These are phyloP conservation scores for Puya raimondii DNA, from an alignment of 176 grass and related monocot species.

Conservation along the genomic window DNA sequence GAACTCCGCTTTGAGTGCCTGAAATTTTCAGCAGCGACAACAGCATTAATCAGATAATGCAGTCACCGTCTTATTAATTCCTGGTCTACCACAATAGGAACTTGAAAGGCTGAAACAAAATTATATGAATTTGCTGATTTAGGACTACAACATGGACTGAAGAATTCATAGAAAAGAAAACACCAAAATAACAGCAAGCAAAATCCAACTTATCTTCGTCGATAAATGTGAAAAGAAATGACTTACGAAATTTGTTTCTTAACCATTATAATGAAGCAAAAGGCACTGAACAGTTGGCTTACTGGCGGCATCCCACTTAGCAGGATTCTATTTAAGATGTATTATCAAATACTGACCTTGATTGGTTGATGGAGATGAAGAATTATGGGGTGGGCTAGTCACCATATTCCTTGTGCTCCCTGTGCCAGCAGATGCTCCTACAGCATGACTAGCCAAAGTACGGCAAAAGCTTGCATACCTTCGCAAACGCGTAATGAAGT, in stretches of 20 bases:
- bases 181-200: not conserved
- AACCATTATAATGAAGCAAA: not conserved
- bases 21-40: conserved; percentile 18
- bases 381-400: conserved; percentile 80
- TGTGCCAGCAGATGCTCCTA: conserved; percentile 84
- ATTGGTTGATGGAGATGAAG: conserved; percentile 63
- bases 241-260: not conserved
- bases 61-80: not conserved
- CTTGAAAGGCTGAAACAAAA: too few species aligned
- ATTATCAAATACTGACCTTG: conserved; percentile 41
- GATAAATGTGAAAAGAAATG: not conserved
- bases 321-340: not conserved
- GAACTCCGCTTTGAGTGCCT: conserved; percentile 72
- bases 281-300: not conserved
- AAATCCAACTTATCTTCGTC: too few species aligned
- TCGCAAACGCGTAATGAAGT: conserved; percentile 92
- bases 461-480: conserved; percentile 99
- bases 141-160: too few species aligned
- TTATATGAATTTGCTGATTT: too few species aligned
- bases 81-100: not conserved
- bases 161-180: not conserved
- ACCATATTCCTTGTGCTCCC: conserved; percentile 69
- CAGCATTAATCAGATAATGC: not conserved
- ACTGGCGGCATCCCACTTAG: too few species aligned
- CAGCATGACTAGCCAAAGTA: conserved; percentile 92